Conservation (phyloP, 495 filamentous ascomycete species). For the Corynascus novoguineensis region DNA sequence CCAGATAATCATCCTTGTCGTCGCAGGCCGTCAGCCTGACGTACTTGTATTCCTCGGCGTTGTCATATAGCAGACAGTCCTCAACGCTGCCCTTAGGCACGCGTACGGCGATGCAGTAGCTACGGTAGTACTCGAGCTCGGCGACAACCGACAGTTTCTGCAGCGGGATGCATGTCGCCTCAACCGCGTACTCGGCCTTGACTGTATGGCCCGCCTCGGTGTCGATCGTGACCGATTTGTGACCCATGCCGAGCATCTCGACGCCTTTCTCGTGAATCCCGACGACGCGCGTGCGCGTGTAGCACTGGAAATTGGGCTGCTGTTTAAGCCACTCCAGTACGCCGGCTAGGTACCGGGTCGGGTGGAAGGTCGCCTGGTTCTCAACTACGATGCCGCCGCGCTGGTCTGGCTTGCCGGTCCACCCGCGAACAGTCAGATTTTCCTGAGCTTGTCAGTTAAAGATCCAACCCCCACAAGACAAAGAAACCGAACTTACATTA, state of each 20-base stretch:
- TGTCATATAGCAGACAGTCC: constrained; percentile 53
- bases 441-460: constrained; percentile 17
- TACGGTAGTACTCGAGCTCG: constrained; percentile 47
- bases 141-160: constrained; percentile 49
- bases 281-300: constrained; percentile 45
- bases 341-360: constrained; percentile 50
- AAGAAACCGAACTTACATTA: constrained; percentile 19
- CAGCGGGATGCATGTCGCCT: constrained; percentile 52
- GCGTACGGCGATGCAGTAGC: constrained; percentile 55
- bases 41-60: constrained; percentile 51
- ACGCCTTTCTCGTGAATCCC: constrained; percentile 44
- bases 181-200: constrained; percentile 43
- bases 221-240: constrained; percentile 37
- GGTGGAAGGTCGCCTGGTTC: constrained; percentile 55
- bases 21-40: constrained; percentile 47
- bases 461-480: neutral
- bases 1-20: constrained; percentile 50
- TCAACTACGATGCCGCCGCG: constrained; percentile 43
- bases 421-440: constrained; percentile 36
- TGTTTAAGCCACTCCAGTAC: constrained; percentile 45
- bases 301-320: constrained; percentile 51
- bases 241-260: constrained; percentile 31
- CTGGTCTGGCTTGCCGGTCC: constrained; percentile 46
- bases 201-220: constrained; percentile 46
- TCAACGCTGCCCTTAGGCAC: constrained; percentile 46